A percentile compares a stretch with the other conserved stretches of the same genome.
Conservation (phyloP, 441 rosid species). For the Flueggea neowawraea region DNA sequence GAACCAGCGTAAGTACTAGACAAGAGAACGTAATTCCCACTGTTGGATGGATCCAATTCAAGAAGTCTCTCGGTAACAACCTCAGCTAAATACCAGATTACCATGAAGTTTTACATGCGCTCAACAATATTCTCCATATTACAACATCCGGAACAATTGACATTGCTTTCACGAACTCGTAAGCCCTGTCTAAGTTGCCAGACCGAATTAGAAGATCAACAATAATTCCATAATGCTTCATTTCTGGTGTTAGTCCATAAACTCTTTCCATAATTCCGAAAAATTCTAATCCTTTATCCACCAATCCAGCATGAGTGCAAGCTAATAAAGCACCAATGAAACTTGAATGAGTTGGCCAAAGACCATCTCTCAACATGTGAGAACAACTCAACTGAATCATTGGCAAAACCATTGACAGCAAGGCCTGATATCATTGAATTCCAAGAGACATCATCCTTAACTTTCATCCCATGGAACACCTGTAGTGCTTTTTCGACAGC, state of each 20-base stretch:
- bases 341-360: conserved; percentile 44
- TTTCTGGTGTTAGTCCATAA: conserved; percentile 38
- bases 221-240: conserved; percentile 56
- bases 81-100: conserved; percentile 42
- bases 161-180: conserved; percentile 41
- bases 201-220: conserved; percentile 50
- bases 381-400: conserved; percentile 29
- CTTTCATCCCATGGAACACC: conserved; percentile 39
- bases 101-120: conserved; percentile 57
- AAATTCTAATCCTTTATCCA: conserved; percentile 44
- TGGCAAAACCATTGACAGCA: conserved; percentile 43
- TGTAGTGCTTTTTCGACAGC: conserved; percentile 39
- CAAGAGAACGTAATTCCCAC: conserved; percentile 60
- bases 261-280: conserved; percentile 36
- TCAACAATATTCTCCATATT: conserved; percentile 55
- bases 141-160: conserved; percentile 47
- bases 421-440: conserved; percentile 51
- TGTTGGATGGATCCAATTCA: conserved; percentile 45
- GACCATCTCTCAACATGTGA: conserved; percentile 35
- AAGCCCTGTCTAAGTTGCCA: conserved; percentile 42
- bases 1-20: conserved; percentile 65
- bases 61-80: conserved; percentile 37
- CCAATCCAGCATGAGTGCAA: conserved; percentile 54
- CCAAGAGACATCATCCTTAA: conserved; percentile 50
- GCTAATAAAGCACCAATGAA: conserved; percentile 50